Evolutionary conservation across 2,329 filamentous ascomycete species (phyloP).

Genomic region (Xylariales sp.): DNA sequence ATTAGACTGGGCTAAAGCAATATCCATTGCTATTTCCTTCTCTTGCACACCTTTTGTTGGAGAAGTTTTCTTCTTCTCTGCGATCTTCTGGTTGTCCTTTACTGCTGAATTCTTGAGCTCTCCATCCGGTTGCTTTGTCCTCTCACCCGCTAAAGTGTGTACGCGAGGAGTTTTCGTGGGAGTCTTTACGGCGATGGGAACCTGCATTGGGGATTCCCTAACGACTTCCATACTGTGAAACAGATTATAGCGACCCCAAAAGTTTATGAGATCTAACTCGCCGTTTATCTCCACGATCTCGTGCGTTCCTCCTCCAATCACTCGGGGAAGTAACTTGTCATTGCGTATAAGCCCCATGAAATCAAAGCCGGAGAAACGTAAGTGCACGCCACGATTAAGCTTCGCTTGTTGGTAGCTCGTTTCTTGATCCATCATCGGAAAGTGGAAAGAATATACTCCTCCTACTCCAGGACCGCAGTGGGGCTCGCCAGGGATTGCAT

Average conservation of each 20-base stretch:
- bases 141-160: no score
- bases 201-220: no score
- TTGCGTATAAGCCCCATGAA: neutral
- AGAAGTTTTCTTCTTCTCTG: no score
- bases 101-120: no score
- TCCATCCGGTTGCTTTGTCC: no score
- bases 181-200: no score
- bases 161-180: no score
- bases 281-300: slow-evolving; percentile 2
- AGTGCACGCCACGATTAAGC: neutral
- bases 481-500: neutral
- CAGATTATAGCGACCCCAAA: neutral
- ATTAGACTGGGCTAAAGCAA: no score
- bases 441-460: neutral
- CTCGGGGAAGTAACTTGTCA: neutral
- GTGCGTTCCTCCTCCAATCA: neutral
- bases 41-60: no score
- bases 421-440: neutral
- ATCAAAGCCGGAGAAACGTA: neutral
- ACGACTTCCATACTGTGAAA: neutral
- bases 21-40: no score
- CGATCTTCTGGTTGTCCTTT: no score
- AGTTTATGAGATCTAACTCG: slow-evolving; percentile 1
- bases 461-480: neutral
- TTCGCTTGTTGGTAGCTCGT: neutral